Evolutionary conservation across 768 basidiomycete species (phyloP), one percentile per base, ranked within the genome.

Genomic region (Boletus sp.): DNA sequence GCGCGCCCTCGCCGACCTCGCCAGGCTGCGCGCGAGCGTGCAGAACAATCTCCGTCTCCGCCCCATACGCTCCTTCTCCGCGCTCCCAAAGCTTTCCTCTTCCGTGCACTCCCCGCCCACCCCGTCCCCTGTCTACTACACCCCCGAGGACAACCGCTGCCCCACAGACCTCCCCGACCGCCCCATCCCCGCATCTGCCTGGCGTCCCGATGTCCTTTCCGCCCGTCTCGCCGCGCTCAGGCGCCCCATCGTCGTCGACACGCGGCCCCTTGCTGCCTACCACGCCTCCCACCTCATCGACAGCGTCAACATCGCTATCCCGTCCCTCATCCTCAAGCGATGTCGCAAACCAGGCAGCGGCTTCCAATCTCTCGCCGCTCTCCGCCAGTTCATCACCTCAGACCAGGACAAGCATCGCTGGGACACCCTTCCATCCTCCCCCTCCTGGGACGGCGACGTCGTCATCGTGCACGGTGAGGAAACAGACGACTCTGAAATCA

Each of bases 281-380:
- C 75, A 85, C 34, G 73, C 82, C 3, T 79, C 77, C 52, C 90
- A 85, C 68, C 70, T 97, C 48, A 67, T 75, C 37, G 74, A 83
- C 59, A 88, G 86, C 68, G 80, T 93, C 55, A 94, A 94, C 71
- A 79, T 97, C 45, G 87, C 87, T 32, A 89, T 97, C 40, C 93
- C 94, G 0, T 88, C 90, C 25, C 83, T 97, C 64, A 93, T 97
- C 64, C 83, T 94, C 61, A 93, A 93, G 70, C 85, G 93, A 19
- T 87, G 81, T 58, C 78, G 83, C 56, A 90, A 88, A 66, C 82
- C 86, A 2, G 84, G 80, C 32, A 83, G 79, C 58, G 83, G 81
- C 2, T 82, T 90, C 60, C 83, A 81, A 51, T 79, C 79, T 30
- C 72, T 91, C 44, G 81, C 85, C 58, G 79, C 85, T 0, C 74